phyloP scores from a whole-genome alignment of 495 filamentous ascomycete species.

The Wilcoxina mikolae region DNA sequence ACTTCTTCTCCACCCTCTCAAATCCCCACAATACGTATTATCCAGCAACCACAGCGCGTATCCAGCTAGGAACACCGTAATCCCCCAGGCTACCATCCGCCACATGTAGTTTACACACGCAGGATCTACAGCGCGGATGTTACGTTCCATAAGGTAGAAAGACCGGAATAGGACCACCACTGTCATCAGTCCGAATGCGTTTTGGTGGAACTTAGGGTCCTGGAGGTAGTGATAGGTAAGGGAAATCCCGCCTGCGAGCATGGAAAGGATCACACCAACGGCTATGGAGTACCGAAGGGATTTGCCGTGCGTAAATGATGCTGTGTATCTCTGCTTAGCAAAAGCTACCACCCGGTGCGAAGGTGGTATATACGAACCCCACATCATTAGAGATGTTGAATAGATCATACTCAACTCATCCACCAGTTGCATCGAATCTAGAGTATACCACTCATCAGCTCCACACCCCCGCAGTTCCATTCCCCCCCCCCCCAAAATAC shows the following conservation, averaged over 20 bases:
- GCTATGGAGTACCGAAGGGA: slow-evolving; percentile 39
- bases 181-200: slow-evolving; percentile 71
- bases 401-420: slow-evolving; percentile 98
- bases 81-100: slow-evolving; percentile 52
- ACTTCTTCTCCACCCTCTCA: slow-evolving; percentile 53
- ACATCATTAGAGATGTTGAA: slow-evolving; percentile 79
- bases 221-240: slow-evolving; percentile 75
- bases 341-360: neutral
- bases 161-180: slow-evolving; percentile 58
- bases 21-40: slow-evolving; percentile 58
- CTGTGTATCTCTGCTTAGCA: slow-evolving; percentile 24
- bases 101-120: slow-evolving; percentile 57
- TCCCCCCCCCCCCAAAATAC: slow-evolving; percentile 11
- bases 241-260: slow-evolving; percentile 11
- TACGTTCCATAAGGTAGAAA: slow-evolving; percentile 82
- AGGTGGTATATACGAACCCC: slow-evolving; percentile 33
- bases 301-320: slow-evolving; percentile 62
- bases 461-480: too few species aligned
- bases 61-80: slow-evolving; percentile 64
- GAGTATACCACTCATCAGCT: neutral
- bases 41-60: slow-evolving; percentile 84
- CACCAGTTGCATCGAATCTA: slow-evolving; percentile 93
- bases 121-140: slow-evolving; percentile 49
- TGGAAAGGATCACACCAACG: slow-evolving; percentile 37
- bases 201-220: slow-evolving; percentile 85